Evolutionary conservation across 176 grass and related monocot species (phyloP).

Genomic region (sorghum (Sorghum bicolor)): Sorghum_bicolor_NCBIv3 NC_012874.2:65248501-65249000

Average conservation of each 20-base stretch:
- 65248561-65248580: background rate
- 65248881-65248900: background rate
- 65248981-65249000: conserved; percentile 7
- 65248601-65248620: background rate
- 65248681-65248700: background rate
- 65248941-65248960: conserved; percentile 29
- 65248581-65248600: background rate
- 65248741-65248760: background rate
- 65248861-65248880: background rate
- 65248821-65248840: conserved; percentile 3
- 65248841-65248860: background rate
- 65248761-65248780: background rate
- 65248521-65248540: background rate
- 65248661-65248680: background rate
- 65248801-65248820: conserved; percentile 2
- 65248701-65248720: conserved; percentile 1
- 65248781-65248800: background rate
- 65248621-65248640: background rate
- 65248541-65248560: background rate
- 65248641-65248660: background rate
- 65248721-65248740: conserved; percentile 13
- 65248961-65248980: conserved; percentile 20
- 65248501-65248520: background rate
- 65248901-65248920: conserved; percentile 11
- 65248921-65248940: background rate